Conservation (phyloP, 352 stramenopile species). For the Globisporangium canariense region DNA sequence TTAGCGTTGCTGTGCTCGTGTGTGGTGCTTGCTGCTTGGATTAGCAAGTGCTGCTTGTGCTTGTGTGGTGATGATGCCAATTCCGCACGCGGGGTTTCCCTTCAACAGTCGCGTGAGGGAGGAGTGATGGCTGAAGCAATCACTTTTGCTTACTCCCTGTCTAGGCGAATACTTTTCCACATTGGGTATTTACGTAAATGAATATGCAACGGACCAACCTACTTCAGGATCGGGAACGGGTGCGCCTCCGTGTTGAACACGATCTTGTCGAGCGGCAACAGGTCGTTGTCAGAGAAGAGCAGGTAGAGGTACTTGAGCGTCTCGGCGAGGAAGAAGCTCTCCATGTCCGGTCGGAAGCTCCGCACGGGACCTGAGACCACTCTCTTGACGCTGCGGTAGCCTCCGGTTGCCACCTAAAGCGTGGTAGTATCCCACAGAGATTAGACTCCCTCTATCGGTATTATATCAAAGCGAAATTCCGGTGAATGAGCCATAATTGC, state of each 20-base stretch:
- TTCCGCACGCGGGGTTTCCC: conserved; percentile 4
- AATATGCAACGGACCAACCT: not conserved
- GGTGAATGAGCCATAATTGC: not conserved
- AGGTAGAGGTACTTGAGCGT: conserved; percentile 93
- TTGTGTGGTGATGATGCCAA: not conserved
- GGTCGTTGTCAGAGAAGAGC: conserved; percentile 73
- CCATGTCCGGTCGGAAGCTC: conserved; percentile 50
- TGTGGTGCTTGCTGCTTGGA: not conserved
- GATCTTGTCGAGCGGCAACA: conserved; percentile 65
- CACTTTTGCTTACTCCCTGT: not conserved
- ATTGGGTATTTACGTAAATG: not conserved
- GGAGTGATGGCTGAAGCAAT: not conserved
- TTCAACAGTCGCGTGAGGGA: not conserved
- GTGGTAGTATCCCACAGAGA: not conserved
- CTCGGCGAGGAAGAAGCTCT: conserved; percentile 91
- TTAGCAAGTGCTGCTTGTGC: not conserved
- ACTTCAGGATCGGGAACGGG: conserved; percentile 47
- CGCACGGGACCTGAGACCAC: conserved; percentile 36
- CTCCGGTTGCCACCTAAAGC: conserved; percentile 35
- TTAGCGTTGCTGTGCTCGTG: not conserved
- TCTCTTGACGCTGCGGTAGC: conserved; percentile 64
- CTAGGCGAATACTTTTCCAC: not conserved
- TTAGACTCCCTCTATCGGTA: not conserved
- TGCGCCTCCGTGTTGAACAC: conserved; percentile 89
- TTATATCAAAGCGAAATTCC: not conserved